Evolutionary conservation across 2,329 filamentous ascomycete genomes (phyloP), one percentile per base, ranked within the genome.

Genomic region (Dryadomyces sulphureus): DNA sequence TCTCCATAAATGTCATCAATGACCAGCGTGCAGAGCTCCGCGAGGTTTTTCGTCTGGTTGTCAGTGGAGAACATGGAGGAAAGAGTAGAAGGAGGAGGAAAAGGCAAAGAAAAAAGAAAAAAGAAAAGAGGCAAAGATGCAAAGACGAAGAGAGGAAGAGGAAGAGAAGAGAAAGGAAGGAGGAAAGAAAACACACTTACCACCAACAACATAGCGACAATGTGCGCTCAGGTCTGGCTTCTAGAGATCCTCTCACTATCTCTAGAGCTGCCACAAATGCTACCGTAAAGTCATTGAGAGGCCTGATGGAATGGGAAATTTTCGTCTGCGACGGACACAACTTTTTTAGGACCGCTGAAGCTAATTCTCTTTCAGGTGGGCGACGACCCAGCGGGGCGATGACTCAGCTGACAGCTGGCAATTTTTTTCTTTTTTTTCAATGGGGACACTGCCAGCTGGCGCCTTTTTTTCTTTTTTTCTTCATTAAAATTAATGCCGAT

Each of bases 1-100:
- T 94, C 85, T 59, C 92, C 92, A 63, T 92, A 90, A 49, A 85
- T 73, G 61, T 95, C 88, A 60, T 88, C 80, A 52, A 96, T 81
- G 52, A 95, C 75, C 60, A 94, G 79, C 68, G 81, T 77, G 70
- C 87, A 94, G 59, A 96, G 84, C 75, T 95, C 86, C 58, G 83
- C 79, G 54, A 84, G 73, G 61, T 84, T 76, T 68, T 87, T 79
- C 50, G 77, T 78, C 77, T 81, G 52, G 21, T n/a, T n/a, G n/a
- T n/a, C n/a, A n/a, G n/a, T n/a, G n/a, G n/a, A n/a, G n/a, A n/a
- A n/a, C n/a, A n/a, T n/a, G n/a, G n/a, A n/a, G n/a, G n/a, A n/a
- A n/a, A n/a, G n/a, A n/a, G n/a, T n/a, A n/a, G n/a, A n/a, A n/a
- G n/a, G n/a, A 63, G 59, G 35, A 45, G 4, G 19, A 7, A 11